Percentiles rank a stretch among this genome's conserved stretches.
Conservation (phyloP, 495 filamentous ascomycete genomes). For the Penicillium macrosclerotiorum region DNA sequence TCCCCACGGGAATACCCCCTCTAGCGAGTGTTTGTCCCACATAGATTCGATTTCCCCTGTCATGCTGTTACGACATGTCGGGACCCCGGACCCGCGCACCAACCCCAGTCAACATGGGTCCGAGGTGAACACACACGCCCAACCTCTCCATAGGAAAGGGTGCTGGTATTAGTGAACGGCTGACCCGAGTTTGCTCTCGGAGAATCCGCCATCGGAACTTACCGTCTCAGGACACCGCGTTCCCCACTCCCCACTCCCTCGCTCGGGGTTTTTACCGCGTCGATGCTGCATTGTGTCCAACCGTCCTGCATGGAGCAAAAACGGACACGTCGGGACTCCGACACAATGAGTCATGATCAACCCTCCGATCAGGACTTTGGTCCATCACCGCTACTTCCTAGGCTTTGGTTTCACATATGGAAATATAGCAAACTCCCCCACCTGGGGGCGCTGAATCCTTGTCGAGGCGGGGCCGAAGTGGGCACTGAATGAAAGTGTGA, state of each 20-base stretch:
- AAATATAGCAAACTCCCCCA: neutral
- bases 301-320: neutral
- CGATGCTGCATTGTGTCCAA: neutral
- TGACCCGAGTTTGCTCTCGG: too few relatives aligned
- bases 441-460: neutral
- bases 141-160: too few relatives aligned
- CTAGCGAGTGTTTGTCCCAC: too few relatives aligned
- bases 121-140: too few relatives aligned
- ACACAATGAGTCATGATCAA: neutral
- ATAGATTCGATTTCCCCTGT: too few relatives aligned
- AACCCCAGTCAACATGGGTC: too few relatives aligned
- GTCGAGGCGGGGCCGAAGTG: neutral
- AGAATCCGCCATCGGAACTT: conserved; percentile 4
- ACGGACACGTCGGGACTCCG: neutral
- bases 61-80: too few relatives aligned
- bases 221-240: neutral
- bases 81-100: too few relatives aligned
- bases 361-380: neutral
- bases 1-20: too few relatives aligned
- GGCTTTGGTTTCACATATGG: neutral
- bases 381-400: neutral
- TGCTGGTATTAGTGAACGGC: too few relatives aligned
- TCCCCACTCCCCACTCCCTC: neutral
- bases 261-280: conserved; percentile 5
- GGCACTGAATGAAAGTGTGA: neutral